Percentiles rank a stretch among this genome's conserved stretches.
Evolutionary conservation across 805 yeast species (phyloP).

Genomic region (Suhomyces faveliae): DNA sequence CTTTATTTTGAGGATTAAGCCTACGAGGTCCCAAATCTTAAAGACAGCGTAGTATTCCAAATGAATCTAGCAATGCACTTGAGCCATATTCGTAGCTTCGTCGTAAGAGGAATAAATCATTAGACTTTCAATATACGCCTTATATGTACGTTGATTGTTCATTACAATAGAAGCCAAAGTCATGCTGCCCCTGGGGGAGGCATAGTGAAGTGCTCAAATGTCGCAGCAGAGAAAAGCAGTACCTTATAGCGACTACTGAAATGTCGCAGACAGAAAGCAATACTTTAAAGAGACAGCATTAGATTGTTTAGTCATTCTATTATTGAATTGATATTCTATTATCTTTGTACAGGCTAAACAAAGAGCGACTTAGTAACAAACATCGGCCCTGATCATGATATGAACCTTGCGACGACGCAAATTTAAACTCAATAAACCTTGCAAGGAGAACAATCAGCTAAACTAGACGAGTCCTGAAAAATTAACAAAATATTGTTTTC

Average conservation of each 20-base stretch:
- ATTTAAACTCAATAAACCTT: not conserved
- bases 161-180: not conserved
- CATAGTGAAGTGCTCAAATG: too few species aligned
- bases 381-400: not conserved
- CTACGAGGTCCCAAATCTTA: not conserved
- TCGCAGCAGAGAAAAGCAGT: too few species aligned
- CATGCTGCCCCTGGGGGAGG: not conserved
- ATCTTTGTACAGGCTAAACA: not conserved
- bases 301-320: not conserved
- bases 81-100: not conserved
- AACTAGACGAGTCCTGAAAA: constrained; percentile 5
- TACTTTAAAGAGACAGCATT: not conserved
- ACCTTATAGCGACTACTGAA: too few species aligned
- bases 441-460: not conserved
- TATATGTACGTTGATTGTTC: not conserved
- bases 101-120: not conserved
- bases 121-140: not conserved
- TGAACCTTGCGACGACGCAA: not conserved
- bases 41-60: not conserved
- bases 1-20: not conserved
- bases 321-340: not conserved
- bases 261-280: not conserved
- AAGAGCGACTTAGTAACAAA: not conserved
- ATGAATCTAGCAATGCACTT: not conserved
- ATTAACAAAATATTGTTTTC: not conserved